Base-by-base conservation (phyloP, 192 early-diverging fungal genomes). In the Coemansia sp. region DNA sequence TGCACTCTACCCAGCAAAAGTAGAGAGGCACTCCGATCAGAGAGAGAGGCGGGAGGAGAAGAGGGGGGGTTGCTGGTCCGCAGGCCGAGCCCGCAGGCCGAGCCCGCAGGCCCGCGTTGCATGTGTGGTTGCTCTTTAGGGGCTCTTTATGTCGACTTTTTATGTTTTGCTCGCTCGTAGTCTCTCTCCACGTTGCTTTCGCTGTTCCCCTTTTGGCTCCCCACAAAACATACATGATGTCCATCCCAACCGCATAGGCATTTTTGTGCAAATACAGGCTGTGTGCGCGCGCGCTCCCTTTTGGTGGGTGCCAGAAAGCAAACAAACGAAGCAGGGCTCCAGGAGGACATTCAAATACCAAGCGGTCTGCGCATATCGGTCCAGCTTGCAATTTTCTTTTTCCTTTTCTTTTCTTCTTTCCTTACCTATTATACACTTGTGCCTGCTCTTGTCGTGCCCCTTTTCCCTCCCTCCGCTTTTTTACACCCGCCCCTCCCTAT, bases 321-420 rank as follows among this genome's bases (percentile, higher is more conserved):
- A 26, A 36, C 25, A 46, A 46, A 50, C n/a, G n/a, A n/a, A n/a
- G n/a, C n/a, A n/a, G n/a, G n/a, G n/a, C n/a, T n/a, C n/a, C 20
- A 47, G 15, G 42, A 24, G 13, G 46, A 34, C 46, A 47, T 47
- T 47, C 46, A 47, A 47, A 47, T 47, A 47, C 46, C 26, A 35
- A 27, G 3, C 46, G 46, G 46, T 47, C 46, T 46, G 42, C 42
- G 41, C 32, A 15, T 45, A 36, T 46, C 53, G 42, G 32, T 55
- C 42, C 19, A 14, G 46, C 26, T 47, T 33, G 18, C 15, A 32
- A 32, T 50, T 50, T 46, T 29, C 23, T 43, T 43, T 24, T 33
- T 53, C 17, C 36, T 55, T 45, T 37, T 46, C 15, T 27, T 7
- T 55, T 46, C 46, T 55, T 55, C 46, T 27, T 52, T 52, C 38